These are phyloP conservation scores for Prunus campanulata DNA, from an alignment of 306 rosid genomes.

Conservation along the genomic window DNA sequence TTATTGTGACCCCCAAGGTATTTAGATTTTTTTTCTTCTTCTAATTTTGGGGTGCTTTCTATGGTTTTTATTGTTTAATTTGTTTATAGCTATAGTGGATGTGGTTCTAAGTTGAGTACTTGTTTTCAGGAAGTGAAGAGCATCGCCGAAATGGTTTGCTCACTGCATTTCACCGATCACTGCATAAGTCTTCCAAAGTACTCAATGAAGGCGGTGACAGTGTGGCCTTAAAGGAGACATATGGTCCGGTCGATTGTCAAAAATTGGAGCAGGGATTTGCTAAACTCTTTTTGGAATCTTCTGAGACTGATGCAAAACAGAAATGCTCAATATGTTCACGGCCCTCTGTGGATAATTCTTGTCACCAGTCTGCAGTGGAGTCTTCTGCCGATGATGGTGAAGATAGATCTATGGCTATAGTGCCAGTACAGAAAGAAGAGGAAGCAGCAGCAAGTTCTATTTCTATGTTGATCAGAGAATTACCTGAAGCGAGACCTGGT, in stretches of 20 bases:
- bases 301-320: conserved; percentile 27
- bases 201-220: conserved; percentile 36
- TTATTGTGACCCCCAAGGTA: conserved; percentile 47
- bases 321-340: conserved; percentile 61
- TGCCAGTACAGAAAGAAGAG: conserved; percentile 52
- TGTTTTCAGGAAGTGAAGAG: conserved; percentile 46
- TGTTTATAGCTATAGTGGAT: not conserved
- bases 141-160: conserved; percentile 42
- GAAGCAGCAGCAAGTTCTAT: conserved; percentile 22
- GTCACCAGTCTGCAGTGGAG: conserved; percentile 38
- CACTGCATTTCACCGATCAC: conserved; percentile 42
- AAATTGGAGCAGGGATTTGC: conserved; percentile 53
- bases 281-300: conserved; percentile 37
- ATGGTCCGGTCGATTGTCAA: conserved; percentile 16
- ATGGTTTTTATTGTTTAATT: not conserved
- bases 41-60: not conserved
- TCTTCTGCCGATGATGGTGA: conserved; percentile 27
- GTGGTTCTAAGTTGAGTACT: conserved; percentile 23
- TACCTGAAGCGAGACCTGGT: conserved; percentile 70
- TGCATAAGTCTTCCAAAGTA: conserved; percentile 41
- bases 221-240: conserved; percentile 16
- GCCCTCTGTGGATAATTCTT: conserved; percentile 26
- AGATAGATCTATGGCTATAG: conserved; percentile 67
- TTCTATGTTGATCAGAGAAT: conserved; percentile 36
- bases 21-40: conserved; percentile 6